Evolutionary conservation across 495 filamentous ascomycete species (phyloP), one percentile per base, ranked within the genome.

Genomic region (Talaromyces adpressus): DNA sequence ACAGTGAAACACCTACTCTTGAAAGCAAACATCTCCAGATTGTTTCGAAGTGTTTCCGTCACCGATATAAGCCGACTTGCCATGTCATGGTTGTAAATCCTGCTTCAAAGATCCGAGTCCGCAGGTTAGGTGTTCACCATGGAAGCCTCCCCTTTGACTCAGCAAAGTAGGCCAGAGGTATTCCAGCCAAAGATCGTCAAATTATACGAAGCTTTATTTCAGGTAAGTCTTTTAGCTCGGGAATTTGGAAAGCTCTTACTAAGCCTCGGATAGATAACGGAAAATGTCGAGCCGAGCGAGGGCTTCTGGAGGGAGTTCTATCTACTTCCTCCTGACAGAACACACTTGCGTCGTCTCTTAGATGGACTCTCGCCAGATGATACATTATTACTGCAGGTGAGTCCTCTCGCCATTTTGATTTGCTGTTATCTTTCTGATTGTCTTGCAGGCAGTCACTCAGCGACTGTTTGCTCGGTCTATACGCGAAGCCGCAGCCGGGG

Each of bases 281-380:
- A 91, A 52, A 82, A 82, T 63, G 75, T 82, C 45, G 87, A 90
- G 41, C 86, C 86, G 58, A 83, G 89, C 0, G 91, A 97, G 64
- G 94, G 92, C 8, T 99, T 97, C 76, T 99, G 94, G 95, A 83
- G 85, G 60, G 93, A 97, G 76, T 91, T 98, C 76, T 98, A 98
- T 75, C 81, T 98, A 47, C 81, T 97, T 57, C 83, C 83, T 57
- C 93, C 94, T 32, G 89, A 96, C 71, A 81, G 83, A 45, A 71
- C 78, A 1, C 81, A 84, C 58, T 75, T 98, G 61, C 83, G 82
- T 65, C 75, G 75, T 45, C 81, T 93, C 41, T 81, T 98, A 52
- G 83, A 86, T 27, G 73, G 81, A 11, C 77, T 93, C 53, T 82
- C 80, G 58, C 80, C 91, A 11, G 89, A 91, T 65, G 90, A 95